Base-by-base conservation (phyloP, 2,329 filamentous ascomycete species). In the Aspergillus thermomutatus region DNA sequence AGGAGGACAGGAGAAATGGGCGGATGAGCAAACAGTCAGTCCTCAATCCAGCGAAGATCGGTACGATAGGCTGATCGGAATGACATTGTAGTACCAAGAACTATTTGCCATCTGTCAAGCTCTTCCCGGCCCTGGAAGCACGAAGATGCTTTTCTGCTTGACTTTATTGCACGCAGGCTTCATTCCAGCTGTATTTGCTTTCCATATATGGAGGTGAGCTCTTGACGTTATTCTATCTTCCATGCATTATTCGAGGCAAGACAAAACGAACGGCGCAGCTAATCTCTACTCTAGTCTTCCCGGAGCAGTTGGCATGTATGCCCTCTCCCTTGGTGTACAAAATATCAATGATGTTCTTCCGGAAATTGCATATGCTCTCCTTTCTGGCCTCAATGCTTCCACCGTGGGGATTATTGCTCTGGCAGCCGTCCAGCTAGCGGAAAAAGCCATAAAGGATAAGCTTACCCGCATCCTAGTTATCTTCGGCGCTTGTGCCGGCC, bases 341-440 rank as follows among this genome's bases (percentile, higher is more conserved):
- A 81, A 76, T 34, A 83, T 91, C 26, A 75, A 76, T 2, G 79
- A 84, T 1, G 77, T 77, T 0, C 78, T 91, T 0, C 88, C 88
- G 0, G 67, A 73, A 0, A 79, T 83, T 0, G 87, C 84, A 0
- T 91, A 90, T 64, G 87, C 87, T 0, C 76, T 91, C 0, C 77
- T 92, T 0, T 89, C 86, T 0, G 89, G 89, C 0, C 77, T 92
- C 4, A 91, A 91, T 64, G 83, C 87, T 0, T 83, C 87, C 0
- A 89, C 87, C 0, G 88, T 91, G 0, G 89, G 89, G 0, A 83
- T 91, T 27, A 85, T 91, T 54, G 85, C 87, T 0, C 74, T 91
- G 0, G 87, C 89, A 1, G 88, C 87, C 0, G 84, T 90, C 0
- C 76, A 89, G 66, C 77, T 91, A 0, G 82, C 87, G 0, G 77